These are phyloP conservation scores for Aspergillus sp. DNA, from an alignment of 2,329 filamentous ascomycete genomes.

Conservation along the genomic window DNA sequence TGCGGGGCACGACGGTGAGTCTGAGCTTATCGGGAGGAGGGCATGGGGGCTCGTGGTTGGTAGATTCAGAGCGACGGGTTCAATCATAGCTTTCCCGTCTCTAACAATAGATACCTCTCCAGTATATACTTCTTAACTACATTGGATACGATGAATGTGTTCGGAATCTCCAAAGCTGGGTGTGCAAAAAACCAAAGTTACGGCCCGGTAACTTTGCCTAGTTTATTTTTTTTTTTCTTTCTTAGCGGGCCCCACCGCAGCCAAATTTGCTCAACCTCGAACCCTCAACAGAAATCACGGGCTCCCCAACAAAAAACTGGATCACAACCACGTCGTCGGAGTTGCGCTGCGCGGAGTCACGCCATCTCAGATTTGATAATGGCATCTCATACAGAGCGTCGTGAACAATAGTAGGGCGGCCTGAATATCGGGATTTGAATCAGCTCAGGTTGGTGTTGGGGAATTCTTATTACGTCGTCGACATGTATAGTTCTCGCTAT, in stretches of 20 bases:
- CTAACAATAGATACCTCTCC: too few species aligned
- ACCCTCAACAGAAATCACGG: conserved; percentile 17
- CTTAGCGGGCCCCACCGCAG: neutral
- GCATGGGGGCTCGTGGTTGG: conserved; percentile 58
- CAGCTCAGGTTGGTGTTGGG: too few species aligned
- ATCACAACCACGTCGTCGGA: neutral
- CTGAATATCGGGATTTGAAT: too few species aligned
- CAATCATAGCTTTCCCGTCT: neutral
- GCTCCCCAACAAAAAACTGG: conserved; percentile 17
- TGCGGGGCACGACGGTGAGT: conserved; percentile 70
- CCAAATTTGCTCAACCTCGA: conserved; percentile 6
- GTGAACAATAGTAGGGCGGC: too few species aligned
- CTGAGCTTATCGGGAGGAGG: conserved; percentile 66
- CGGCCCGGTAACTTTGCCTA: conserved; percentile 4
- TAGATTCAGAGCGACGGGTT: conserved; percentile 57
- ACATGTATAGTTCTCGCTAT: too few species aligned
- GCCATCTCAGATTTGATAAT: conserved; percentile 1
- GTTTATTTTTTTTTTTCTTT: neutral
- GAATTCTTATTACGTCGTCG: too few species aligned
- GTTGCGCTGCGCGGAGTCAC: neutral
- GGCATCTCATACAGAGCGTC: neutral
- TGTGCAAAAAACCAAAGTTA: conserved; percentile 3
- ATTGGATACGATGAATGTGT: too few species aligned
- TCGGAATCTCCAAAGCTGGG: too few species aligned
- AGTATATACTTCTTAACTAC: too few species aligned